Evolutionary conservation across 495 filamentous ascomycete genomes (phyloP).

Genomic region (Physcia stellaris): DNA sequence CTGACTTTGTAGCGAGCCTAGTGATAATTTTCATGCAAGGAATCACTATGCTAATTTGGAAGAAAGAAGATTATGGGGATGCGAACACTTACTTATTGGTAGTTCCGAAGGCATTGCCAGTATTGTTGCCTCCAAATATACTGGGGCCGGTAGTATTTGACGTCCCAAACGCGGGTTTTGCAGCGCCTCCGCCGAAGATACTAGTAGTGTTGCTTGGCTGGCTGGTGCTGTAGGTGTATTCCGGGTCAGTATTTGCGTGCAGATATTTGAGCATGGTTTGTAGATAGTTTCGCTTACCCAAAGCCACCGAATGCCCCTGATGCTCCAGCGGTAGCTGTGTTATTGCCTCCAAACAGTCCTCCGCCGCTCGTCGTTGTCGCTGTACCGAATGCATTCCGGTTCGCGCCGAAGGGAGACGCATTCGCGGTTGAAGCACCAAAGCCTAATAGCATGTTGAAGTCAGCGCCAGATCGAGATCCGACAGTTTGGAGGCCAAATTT

Average conservation of each 20-base stretch:
- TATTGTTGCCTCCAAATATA: slow-evolving; percentile 13
- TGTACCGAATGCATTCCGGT: slow-evolving; percentile 25
- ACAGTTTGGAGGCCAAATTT: slow-evolving; percentile 10
- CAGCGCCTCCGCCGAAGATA: slow-evolving; percentile 31
- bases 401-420: slow-evolving; percentile 22
- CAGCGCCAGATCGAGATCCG: slow-evolving; percentile 11
- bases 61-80: too few relatives aligned
- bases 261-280: slow-evolving; percentile 41
- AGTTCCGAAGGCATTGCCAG: slow-evolving; percentile 24
- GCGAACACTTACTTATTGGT: slow-evolving; percentile 23
- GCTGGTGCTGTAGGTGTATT: slow-evolving; percentile 22
- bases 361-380: slow-evolving; percentile 22
- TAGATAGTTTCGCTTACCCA: too few relatives aligned
- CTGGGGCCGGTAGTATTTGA: slow-evolving; percentile 22
- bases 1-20: too few relatives aligned
- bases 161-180: slow-evolving; percentile 8
- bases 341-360: slow-evolving; percentile 29
- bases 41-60: too few relatives aligned
- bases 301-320: slow-evolving; percentile 43
- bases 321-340: slow-evolving; percentile 28
- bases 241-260: slow-evolving; percentile 24
- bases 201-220: slow-evolving; percentile 28
- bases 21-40: too few relatives aligned
- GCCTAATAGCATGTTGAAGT: slow-evolving; percentile 17
- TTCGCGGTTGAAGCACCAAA: slow-evolving; percentile 34